phyloP scores from a whole-genome alignment of 106 monocot genomes.

The Triglochin maritima region DNA sequence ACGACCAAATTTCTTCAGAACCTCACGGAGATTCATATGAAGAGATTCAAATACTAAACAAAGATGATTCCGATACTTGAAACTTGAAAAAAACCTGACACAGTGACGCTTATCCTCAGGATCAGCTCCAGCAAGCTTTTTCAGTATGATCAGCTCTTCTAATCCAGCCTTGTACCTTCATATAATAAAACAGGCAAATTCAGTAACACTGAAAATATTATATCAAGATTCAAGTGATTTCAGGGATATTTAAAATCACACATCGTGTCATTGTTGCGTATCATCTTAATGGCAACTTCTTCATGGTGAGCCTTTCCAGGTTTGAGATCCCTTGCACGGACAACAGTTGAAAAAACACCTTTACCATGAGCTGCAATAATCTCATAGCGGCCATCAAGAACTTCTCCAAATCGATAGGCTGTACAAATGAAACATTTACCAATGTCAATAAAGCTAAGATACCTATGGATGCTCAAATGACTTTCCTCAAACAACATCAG shows the following conservation, averaged over 20 bases:
- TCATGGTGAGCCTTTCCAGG: constrained; percentile 65
- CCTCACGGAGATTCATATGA: constrained; percentile 99
- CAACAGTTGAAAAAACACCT: constrained; percentile 98
- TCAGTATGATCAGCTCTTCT: constrained; percentile 75
- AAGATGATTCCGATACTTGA: constrained; percentile 99
- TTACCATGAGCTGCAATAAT: constrained; percentile 92
- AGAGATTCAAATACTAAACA: constrained; percentile 99
- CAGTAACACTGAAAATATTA: neutral
- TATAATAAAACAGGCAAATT: constrained; percentile 3
- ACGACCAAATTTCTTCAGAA: constrained; percentile 99
- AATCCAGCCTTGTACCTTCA: constrained; percentile 85
- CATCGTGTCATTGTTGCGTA: constrained; percentile 95
- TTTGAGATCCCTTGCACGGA: constrained; percentile 96
- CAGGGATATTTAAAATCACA: constrained; percentile 15
- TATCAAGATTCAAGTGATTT: neutral
- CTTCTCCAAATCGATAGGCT: constrained; percentile 88
- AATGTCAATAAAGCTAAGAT: too few relatives aligned
- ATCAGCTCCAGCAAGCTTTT: constrained; percentile 76
- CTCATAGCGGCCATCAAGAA: constrained; percentile 94
- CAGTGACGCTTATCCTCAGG: constrained; percentile 91
- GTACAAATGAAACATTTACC: neutral
- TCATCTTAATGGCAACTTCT: constrained; percentile 98
- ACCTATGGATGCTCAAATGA: too few relatives aligned
- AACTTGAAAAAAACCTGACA: constrained; percentile 98
- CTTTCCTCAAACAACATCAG: neutral